phyloP scores from a whole-genome alignment of 2,329 filamentous ascomycete species.

The Hymenotorrendiella dingleyae region DNA sequence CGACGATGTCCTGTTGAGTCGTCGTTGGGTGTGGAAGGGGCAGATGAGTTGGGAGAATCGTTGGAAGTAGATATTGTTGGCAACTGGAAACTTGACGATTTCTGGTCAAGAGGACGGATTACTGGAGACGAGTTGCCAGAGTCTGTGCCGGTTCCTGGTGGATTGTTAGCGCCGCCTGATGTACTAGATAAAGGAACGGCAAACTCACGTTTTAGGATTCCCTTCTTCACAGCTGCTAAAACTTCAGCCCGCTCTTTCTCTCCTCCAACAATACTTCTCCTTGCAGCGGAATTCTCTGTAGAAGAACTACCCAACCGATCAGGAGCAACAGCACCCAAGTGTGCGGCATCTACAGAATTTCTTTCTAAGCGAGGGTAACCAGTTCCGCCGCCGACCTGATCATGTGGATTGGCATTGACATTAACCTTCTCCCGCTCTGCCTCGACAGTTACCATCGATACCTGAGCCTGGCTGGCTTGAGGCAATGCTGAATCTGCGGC shows the following conservation, averaged over 20 bases:
- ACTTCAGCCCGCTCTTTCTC: constrained; percentile 89
- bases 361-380: constrained; percentile 80
- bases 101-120: constrained; percentile 52
- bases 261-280: constrained; percentile 86
- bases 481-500: constrained; percentile 60
- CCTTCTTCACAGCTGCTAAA: constrained; percentile 86
- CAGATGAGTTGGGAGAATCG: constrained; percentile 79
- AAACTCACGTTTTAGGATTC: constrained; percentile 81
- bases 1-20: constrained; percentile 63
- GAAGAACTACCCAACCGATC: constrained; percentile 52
- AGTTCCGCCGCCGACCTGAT: constrained; percentile 64
- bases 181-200: not conserved
- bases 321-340: constrained; percentile 35
- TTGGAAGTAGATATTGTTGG: constrained; percentile 57
- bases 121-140: constrained; percentile 64
- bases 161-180: no score
- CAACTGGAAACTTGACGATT: constrained; percentile 48
- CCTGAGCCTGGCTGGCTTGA: constrained; percentile 70
- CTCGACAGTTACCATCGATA: constrained; percentile 94
- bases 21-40: constrained; percentile 81
- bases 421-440: constrained; percentile 80
- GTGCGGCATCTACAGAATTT: constrained; percentile 67
- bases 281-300: constrained; percentile 55
- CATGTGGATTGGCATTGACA: constrained; percentile 63
- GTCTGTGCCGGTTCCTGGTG: constrained; percentile 38